These are phyloP conservation scores for Buxus sempervirens DNA, from an alignment of 164 flowering plant genomes.

Conservation along the genomic window DNA sequence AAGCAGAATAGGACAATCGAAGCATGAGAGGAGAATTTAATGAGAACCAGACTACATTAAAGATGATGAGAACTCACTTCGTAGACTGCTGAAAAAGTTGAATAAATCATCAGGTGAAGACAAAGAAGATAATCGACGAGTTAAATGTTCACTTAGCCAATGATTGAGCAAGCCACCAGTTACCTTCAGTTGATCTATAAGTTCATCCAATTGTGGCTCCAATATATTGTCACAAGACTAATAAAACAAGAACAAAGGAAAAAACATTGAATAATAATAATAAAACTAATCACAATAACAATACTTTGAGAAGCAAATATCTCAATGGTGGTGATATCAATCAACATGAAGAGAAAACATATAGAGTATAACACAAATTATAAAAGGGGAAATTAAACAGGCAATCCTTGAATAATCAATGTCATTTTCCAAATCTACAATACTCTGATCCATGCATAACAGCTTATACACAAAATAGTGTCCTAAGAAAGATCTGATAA, in stretches of 20 bases:
- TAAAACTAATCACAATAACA: background rate
- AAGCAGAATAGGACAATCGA: background rate
- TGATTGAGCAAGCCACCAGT: conserved; percentile 41
- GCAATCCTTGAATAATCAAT: too few species aligned
- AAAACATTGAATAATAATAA: background rate
- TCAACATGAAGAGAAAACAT: too few species aligned
- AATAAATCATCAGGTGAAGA: conserved; percentile 86
- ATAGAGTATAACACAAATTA: too few species aligned
- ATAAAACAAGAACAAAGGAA: conserved; percentile 17
- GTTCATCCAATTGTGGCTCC: conserved; percentile 80
- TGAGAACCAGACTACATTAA: background rate
- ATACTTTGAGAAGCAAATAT: too few species aligned
- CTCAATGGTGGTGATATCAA: background rate
- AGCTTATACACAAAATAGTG: too few species aligned
- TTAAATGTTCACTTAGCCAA: conserved; percentile 59
- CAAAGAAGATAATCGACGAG: conserved; percentile 46
- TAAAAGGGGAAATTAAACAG: too few species aligned
- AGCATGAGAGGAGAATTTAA: background rate
- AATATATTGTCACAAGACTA: conserved; percentile 74
- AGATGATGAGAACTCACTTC: conserved; percentile 41
- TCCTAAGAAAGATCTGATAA: too few species aligned
- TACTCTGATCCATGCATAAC: too few species aligned
- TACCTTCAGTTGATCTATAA: conserved; percentile 54
- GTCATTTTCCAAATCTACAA: too few species aligned
- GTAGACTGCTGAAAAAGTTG: conserved; percentile 58